Evolutionary conservation across 345 rosid species (phyloP).

Genomic region (Syzygium oleosum): DNA sequence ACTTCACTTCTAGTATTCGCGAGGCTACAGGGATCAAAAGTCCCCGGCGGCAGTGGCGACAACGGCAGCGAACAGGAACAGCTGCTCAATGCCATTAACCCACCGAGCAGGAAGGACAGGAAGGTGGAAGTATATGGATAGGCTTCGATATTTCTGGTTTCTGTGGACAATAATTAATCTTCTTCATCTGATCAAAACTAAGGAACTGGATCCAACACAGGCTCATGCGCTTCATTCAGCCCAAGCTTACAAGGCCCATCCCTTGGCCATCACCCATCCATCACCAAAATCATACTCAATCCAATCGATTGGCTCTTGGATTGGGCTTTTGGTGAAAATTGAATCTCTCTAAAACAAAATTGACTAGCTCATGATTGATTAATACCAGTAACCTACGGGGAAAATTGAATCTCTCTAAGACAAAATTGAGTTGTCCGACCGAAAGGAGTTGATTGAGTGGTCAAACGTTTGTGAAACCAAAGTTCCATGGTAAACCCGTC

Average conservation of each 20-base stretch:
- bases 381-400: not conserved
- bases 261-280: not conserved
- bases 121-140: not conserved
- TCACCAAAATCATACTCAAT: not conserved
- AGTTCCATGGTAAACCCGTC: not conserved
- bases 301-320: not conserved
- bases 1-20: not conserved
- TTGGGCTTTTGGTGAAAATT: not conserved
- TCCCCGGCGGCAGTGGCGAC: not conserved
- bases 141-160: not conserved
- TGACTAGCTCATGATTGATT: not conserved
- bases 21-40: not conserved
- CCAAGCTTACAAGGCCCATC: not conserved
- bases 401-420: not conserved
- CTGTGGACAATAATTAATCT: not conserved
- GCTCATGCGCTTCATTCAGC: not conserved
- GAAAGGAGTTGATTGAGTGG: not conserved
- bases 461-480: not conserved
- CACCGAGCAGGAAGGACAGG: not conserved
- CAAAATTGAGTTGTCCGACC: not conserved
- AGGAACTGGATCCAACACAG: not conserved
- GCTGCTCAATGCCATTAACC: not conserved
- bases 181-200: not conserved
- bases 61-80: not conserved
- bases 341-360: not conserved